These are phyloP conservation scores for Phaeosphaeriaceae sp. DNA, from an alignment of 2,329 filamentous ascomycete genomes.

Conservation along the genomic window DNA sequence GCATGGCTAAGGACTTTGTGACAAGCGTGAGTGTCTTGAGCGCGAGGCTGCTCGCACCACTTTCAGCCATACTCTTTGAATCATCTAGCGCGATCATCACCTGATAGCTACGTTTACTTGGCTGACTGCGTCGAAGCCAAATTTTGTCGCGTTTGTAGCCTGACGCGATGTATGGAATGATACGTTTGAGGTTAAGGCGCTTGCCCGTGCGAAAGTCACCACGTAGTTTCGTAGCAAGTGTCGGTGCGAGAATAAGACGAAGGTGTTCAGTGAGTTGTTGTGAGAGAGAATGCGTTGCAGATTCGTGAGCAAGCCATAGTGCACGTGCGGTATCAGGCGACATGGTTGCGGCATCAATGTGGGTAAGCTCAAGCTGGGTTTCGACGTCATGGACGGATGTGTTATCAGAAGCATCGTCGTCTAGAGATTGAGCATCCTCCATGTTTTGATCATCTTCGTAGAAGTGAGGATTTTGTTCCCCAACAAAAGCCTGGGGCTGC, in stretches of 20 bases:
- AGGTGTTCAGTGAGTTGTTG: slow-evolving; percentile 92
- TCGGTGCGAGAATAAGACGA: slow-evolving; percentile 91
- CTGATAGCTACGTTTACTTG: slow-evolving; percentile 93
- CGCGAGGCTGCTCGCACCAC: slow-evolving; percentile 76
- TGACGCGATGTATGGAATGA: slow-evolving; percentile 98
- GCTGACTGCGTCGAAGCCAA: slow-evolving; percentile 94
- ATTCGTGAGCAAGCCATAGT: slow-evolving; percentile 86
- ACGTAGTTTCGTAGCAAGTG: slow-evolving; percentile 92
- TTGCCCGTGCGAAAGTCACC: slow-evolving; percentile 98
- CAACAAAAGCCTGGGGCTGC: slow-evolving; percentile 53
- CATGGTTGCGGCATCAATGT: slow-evolving; percentile 58
- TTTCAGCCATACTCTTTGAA: slow-evolving; percentile 90
- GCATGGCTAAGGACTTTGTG: slow-evolving; percentile 83
- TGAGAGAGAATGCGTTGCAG: slow-evolving; percentile 82
- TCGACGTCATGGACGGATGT: slow-evolving; percentile 53
- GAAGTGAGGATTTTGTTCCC: slow-evolving; percentile 48
- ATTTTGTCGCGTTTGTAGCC: slow-evolving; percentile 99
- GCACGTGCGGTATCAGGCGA: slow-evolving; percentile 67
- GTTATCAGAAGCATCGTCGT: slow-evolving; percentile 45
- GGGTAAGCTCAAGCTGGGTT: slow-evolving; percentile 74
- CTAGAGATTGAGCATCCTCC: slow-evolving; percentile 41
- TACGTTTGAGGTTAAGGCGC: slow-evolving; percentile 97
- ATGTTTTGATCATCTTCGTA: slow-evolving; percentile 48
- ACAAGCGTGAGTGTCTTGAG: slow-evolving; percentile 95
- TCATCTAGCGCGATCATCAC: slow-evolving; percentile 98